Conservation (phyloP, 257 asterid genomes). For the Oldenlandia corymbosa region DNA sequence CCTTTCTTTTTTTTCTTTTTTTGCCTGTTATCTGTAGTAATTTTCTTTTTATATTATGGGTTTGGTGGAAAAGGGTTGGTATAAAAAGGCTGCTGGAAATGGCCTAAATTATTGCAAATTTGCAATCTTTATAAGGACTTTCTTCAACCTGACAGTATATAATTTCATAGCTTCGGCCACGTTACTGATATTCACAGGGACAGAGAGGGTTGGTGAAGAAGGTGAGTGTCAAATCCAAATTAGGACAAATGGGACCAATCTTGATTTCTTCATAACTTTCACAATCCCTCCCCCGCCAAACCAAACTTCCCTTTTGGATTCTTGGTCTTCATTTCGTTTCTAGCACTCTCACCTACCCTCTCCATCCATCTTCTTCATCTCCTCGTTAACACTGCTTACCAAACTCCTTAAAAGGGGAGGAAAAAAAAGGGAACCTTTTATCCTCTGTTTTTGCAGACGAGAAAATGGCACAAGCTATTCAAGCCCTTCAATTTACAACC, state of each 20-base stretch:
- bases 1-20: too few species aligned
- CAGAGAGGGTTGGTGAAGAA: slow-evolving; percentile 14
- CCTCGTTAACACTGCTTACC: not conserved
- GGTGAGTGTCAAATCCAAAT: slow-evolving; percentile 10
- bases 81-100: not conserved
- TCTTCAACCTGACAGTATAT: not conserved
- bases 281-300: slow-evolving; percentile 13
- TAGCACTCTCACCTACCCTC: slow-evolving; percentile 9
- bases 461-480: slow-evolving; percentile 44
- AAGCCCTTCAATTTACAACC: slow-evolving; percentile 39
- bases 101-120: not conserved
- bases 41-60: not conserved
- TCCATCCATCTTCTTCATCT: not conserved
- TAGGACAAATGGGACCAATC: slow-evolving; percentile 7
- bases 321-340: not conserved
- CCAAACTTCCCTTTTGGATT: not conserved
- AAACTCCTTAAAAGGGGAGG: not conserved
- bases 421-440: slow-evolving; percentile 26
- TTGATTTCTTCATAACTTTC: not conserved
- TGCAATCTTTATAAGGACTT: not conserved
- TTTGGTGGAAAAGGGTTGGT: slow-evolving; percentile 1
- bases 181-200: not conserved
- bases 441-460: slow-evolving; percentile 22
- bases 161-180: not conserved
- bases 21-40: too few species aligned